A percentile compares a stretch with the other conserved stretches of the same genome.
Conservation (phyloP, 306 rosid species). For the Psophocarpus tetragonolobus region DNA sequence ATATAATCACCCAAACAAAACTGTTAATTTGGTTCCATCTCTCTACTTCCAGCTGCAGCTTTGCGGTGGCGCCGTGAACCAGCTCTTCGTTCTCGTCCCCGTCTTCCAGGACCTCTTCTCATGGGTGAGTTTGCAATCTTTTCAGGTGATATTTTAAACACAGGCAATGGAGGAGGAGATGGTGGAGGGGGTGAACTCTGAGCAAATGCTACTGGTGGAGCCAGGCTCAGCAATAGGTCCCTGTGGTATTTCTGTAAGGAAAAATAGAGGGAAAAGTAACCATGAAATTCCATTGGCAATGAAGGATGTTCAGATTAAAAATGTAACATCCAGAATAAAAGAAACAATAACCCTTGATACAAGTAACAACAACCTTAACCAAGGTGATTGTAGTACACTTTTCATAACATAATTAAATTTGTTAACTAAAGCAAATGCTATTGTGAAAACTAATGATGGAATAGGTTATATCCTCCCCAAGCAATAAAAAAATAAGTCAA, state of each 20-base stretch:
- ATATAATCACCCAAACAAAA: constrained; percentile 50
- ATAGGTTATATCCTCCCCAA: not conserved
- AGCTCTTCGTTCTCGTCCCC: constrained; percentile 58
- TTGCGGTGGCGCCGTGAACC: constrained; percentile 76
- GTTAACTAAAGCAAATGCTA: not conserved
- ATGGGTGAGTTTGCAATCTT: constrained; percentile 29
- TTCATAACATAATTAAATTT: not conserved
- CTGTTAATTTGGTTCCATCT: constrained; percentile 45
- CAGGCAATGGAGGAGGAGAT: constrained; percentile 38
- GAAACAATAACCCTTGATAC: not conserved
- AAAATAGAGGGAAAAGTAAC: constrained; percentile 5
- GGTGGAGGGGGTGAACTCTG: constrained; percentile 41
- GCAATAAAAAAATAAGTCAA: not conserved
- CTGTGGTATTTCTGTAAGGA: constrained; percentile 78
- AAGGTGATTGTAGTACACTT: not conserved
- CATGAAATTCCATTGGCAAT: not conserved
- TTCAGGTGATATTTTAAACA: constrained; percentile 32
- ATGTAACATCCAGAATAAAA: not conserved
- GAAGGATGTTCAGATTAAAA: not conserved
- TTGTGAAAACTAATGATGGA: not conserved
- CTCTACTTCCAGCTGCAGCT: constrained; percentile 60
- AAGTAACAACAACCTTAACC: not conserved
- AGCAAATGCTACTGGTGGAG: constrained; percentile 40
- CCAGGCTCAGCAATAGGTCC: constrained; percentile 50
- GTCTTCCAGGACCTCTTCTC: constrained; percentile 51